Percentiles rank a stretch among this genome's conserved stretches.
Conservation (phyloP, 371 early-diverging fungal genomes). For the Funneliformis caledonium region DNA sequence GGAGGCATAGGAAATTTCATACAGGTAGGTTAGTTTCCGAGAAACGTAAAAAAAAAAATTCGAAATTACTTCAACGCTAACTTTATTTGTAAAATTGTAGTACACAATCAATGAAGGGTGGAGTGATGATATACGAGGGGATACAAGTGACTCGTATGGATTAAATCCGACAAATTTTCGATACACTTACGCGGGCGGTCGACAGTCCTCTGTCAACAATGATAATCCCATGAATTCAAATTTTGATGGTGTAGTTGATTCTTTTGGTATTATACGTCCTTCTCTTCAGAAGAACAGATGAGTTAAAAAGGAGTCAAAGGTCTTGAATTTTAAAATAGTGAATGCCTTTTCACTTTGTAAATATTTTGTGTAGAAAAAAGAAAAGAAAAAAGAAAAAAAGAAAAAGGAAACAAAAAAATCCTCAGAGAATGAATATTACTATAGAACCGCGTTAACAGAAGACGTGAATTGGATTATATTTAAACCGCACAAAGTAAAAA, state of each 20-base stretch:
- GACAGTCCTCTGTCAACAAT: background rate
- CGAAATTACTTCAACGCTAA: too few relatives aligned
- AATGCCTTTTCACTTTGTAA: too few relatives aligned
- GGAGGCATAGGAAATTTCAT: conserved; percentile 28
- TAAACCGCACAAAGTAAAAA: too few relatives aligned
- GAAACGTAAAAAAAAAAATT: too few relatives aligned
- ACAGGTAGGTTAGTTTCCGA: background rate
- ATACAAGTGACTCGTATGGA: background rate
- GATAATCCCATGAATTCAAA: background rate
- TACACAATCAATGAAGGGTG: background rate
- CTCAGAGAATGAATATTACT: too few relatives aligned
- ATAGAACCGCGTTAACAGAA: too few relatives aligned
- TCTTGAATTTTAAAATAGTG: background rate
- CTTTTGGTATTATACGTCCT: background rate
- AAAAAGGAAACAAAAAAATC: too few relatives aligned
- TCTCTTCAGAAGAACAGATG: background rate
- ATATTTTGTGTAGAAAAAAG: too few relatives aligned
- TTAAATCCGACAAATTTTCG: background rate
- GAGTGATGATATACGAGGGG: background rate
- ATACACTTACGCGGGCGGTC: background rate
- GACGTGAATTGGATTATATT: too few relatives aligned
- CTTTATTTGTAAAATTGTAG: background rate
- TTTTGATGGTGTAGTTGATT: background rate
- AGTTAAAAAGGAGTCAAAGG: background rate
- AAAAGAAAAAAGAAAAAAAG: too few relatives aligned